Evolutionary conservation across 106 monocot species (phyloP).

Genomic region (Amphibolis antarctica): DNA sequence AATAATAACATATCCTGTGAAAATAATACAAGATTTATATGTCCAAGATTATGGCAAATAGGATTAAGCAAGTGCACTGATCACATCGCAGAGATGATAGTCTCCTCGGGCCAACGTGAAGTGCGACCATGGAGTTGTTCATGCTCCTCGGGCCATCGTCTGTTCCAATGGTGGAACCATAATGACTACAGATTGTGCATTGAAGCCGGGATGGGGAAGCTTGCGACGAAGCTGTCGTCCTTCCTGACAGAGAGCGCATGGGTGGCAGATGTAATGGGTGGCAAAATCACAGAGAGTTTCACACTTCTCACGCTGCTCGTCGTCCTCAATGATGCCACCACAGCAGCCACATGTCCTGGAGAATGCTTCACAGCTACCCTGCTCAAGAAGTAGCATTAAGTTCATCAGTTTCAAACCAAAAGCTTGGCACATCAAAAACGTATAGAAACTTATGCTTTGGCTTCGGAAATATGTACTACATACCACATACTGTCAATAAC

Average conservation of each 20-base stretch:
- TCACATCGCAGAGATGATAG: no score
- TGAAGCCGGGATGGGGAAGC: conserved; percentile 65
- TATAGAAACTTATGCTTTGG: no score
- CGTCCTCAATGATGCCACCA: conserved; percentile 26
- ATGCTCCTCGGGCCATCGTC: conserved; percentile 26
- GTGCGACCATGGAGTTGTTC: no score
- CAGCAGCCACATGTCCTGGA: conserved; percentile 44
- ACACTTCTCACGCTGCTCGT: conserved; percentile 42
- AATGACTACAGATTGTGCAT: conserved; percentile 16
- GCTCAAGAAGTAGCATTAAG: background rate
- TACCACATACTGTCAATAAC: no score
- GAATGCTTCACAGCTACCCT: conserved; percentile 62
- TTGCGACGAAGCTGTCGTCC: conserved; percentile 69
- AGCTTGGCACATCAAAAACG: background rate
- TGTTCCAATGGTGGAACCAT: conserved; percentile 57
- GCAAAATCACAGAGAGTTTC: conserved; percentile 44
- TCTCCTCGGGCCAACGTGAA: no score
- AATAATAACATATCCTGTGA: no score
- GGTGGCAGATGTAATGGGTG: conserved; percentile 52
- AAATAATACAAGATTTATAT: no score
- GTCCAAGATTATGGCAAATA: no score
- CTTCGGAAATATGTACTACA: no score
- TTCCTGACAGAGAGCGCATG: conserved; percentile 76
- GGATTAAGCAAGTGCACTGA: no score
- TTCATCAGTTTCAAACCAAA: background rate